Percentiles rank a stretch among this genome's conserved stretches.
Evolutionary conservation across 2,329 filamentous ascomycete genomes (phyloP).

Genomic region (Macrophomina phaseolina): DNA sequence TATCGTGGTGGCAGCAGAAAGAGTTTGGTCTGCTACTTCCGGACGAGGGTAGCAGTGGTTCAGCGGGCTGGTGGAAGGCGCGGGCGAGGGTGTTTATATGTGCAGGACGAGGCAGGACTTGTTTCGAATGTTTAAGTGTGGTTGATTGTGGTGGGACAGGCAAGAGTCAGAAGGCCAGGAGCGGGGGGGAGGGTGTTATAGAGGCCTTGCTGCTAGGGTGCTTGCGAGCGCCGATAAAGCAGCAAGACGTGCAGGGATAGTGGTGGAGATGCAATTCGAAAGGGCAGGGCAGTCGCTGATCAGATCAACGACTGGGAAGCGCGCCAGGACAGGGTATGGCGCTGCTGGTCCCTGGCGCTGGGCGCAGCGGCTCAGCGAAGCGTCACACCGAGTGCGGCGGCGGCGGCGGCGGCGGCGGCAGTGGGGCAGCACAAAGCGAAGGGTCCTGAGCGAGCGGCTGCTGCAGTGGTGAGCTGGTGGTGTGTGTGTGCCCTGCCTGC

Average conservation of each 20-base stretch:
- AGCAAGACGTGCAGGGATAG: conserved; percentile 19
- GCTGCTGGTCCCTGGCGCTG: conserved; percentile 21
- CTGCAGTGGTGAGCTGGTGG: conserved; percentile 19
- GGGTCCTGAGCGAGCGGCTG: conserved; percentile 1
- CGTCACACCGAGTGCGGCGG: conserved; percentile 17
- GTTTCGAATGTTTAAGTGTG: not conserved
- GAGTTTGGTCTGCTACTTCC: not conserved
- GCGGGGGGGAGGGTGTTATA: conserved; percentile 22
- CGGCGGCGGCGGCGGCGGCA: conserved; percentile 4
- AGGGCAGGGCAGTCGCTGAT: conserved; percentile 18
- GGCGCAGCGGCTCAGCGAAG: conserved; percentile 22
- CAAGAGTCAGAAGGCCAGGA: conserved; percentile 21
- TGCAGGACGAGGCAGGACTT: not conserved
- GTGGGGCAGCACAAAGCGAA: conserved; percentile 23
- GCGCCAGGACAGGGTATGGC: conserved; percentile 15
- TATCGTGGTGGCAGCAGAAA: not conserved
- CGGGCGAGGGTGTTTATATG: conserved; percentile 9
- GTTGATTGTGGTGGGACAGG: not conserved
- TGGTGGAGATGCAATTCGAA: conserved; percentile 15
- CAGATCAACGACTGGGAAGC: conserved; percentile 18
- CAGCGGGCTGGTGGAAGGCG: not conserved
- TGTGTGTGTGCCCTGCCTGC: conserved; percentile 16
- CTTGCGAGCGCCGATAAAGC: conserved; percentile 21
- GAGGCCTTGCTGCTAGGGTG: conserved; percentile 8
- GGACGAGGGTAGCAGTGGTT: not conserved